phyloP scores from a whole-genome alignment of 305 asterid genomes.

The Ilex paraguariensis region DNA sequence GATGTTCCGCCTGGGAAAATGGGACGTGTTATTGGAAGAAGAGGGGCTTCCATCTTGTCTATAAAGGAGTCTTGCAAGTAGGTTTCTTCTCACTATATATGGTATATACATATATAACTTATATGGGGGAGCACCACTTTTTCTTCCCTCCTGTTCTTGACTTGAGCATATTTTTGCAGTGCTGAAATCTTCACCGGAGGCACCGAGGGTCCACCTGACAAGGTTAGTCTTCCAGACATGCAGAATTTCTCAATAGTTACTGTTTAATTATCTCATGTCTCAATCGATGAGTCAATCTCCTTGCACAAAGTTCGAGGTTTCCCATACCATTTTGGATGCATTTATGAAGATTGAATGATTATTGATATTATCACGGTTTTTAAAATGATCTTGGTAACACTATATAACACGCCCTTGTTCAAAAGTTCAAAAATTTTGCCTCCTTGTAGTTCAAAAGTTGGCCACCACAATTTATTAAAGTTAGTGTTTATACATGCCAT shows the following conservation, averaged over 20 bases:
- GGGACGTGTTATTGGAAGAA: conserved; percentile 87
- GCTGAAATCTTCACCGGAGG: conserved; percentile 93
- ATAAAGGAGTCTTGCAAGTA: conserved; percentile 94
- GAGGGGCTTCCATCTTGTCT: conserved; percentile 73
- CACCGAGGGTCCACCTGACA: conserved; percentile 83
- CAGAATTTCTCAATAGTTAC: neutral
- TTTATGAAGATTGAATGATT: neutral
- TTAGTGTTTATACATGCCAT: too few relatives aligned
- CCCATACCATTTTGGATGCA: too few relatives aligned
- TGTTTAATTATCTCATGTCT: too few relatives aligned
- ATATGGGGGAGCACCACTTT: neutral
- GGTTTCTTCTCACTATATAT: conserved; percentile 11
- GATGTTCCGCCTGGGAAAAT: conserved; percentile 87
- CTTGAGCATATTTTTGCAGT: conserved; percentile 43
- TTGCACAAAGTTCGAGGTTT: neutral
- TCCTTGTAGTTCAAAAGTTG: too few relatives aligned
- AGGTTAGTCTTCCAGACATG: conserved; percentile 47
- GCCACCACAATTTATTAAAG: too few relatives aligned
- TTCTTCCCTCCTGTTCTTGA: conserved; percentile 13
- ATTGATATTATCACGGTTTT: too few relatives aligned
- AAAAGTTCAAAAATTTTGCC: too few relatives aligned
- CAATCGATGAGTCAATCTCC: neutral
- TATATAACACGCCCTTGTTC: too few relatives aligned
- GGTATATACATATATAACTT: conserved; percentile 1
- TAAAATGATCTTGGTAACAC: too few relatives aligned